phyloP scores from a whole-genome alignment of 257 asterid species.

The Primulina huaijiensis region DNA sequence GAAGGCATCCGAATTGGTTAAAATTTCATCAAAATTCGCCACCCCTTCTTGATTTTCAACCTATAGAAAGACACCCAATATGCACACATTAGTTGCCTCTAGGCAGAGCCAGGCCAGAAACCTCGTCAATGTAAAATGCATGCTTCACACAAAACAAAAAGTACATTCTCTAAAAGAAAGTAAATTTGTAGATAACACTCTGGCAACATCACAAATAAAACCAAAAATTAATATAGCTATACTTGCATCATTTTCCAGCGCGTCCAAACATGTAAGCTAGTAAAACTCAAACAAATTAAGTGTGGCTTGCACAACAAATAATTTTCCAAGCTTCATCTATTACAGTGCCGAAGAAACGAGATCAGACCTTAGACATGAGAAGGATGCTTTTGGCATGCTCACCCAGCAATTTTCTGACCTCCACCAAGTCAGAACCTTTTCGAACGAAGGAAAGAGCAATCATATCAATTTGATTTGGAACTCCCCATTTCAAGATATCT shows the following conservation, averaged over 20 bases:
- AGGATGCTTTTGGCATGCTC: conserved; percentile 3
- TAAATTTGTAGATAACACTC: neutral
- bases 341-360: neutral
- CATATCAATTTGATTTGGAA: neutral
- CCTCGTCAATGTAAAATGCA: neutral
- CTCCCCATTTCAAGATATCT: neutral
- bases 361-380: neutral
- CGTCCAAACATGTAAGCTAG: neutral
- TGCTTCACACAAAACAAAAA: neutral
- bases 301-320: neutral
- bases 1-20: conserved; percentile 81
- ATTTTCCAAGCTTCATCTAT: neutral
- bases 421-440: neutral
- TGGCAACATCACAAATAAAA: neutral
- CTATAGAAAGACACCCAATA: conserved; percentile 26
- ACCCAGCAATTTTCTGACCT: neutral
- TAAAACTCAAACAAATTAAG: neutral
- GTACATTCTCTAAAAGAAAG: neutral
- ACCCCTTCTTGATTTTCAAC: conserved; percentile 95
- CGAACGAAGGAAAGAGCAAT: neutral
- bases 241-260: neutral
- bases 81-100: neutral
- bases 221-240: too few species aligned
- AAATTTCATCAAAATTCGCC: conserved; percentile 80
- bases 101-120: neutral